Base-by-base conservation (phyloP, 2,329 filamentous ascomycete genomes). In the Zasmidium cellare region DNA sequence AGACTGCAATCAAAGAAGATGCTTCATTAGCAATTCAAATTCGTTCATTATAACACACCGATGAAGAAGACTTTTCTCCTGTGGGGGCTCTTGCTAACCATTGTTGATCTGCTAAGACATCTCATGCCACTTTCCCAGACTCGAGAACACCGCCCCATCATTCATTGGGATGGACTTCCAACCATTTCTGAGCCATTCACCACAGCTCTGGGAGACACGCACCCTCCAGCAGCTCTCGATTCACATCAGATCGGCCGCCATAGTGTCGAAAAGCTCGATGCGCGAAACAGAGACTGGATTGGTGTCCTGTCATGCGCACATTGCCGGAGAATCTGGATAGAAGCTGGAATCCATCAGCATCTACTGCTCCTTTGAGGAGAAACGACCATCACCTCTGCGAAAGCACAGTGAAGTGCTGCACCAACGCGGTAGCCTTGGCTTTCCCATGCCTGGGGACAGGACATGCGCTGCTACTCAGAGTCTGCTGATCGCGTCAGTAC, bases 241-340 rank as follows among this genome's bases (percentile, higher is more conserved):
- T 38, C 18, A 9, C 28, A 45, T 11, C 11, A 28, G 6, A 28
- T 28, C 6, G 5, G 11, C 25, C 11, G 25, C 25, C 6, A 28
- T 28, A 11, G 25, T 28, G 11, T 28, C 25, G 25, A 28, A 28
- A 28, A 28, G 25, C 25, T 28, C n/a, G n/a, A n/a, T n/a, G n/a
- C n/a, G n/a, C n/a, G n/a, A n/a, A n/a, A n/a, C n/a, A n/a, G n/a
- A n/a, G n/a, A n/a, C n/a, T n/a, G n/a, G n/a, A n/a, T n/a, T n/a
- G n/a, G n/a, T n/a, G n/a, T n/a, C n/a, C n/a, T n/a, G n/a, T 56
- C 24, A 56, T n/a, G 47, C 54, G 23, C 54, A 56, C 54, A 46
- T 56, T 11, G 54, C 54, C 16, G 54, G 48, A 9, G 54, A 56
- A 23, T 25, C 50, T 16, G 54, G 54, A 11, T 51, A 50, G 22